These are phyloP conservation scores for Balamuthia mandrillaris DNA, from an alignment of 208 protist species.

Conservation along the genomic window DNA sequence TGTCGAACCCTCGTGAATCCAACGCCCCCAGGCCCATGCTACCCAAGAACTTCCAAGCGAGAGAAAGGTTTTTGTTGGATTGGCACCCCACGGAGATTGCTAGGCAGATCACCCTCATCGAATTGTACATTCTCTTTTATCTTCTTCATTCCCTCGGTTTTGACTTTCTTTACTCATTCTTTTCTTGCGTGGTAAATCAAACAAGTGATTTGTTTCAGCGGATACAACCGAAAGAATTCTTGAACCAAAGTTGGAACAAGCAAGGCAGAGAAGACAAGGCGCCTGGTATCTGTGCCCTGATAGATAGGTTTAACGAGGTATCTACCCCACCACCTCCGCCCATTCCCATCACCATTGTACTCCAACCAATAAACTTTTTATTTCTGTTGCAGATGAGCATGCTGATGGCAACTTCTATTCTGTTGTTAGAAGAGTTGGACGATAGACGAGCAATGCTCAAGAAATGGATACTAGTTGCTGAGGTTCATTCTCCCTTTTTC, in stretches of 20 bases:
- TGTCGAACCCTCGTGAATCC: not conserved
- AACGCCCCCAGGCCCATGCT: constrained; percentile 1
- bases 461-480: constrained; percentile 6
- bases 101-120: constrained; percentile 6
- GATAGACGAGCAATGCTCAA: not conserved
- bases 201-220: constrained; percentile 5
- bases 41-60: constrained; percentile 6
- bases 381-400: not conserved
- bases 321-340: not conserved
- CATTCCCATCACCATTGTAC: not conserved
- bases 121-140: not conserved
- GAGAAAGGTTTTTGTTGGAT: not conserved
- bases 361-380: too few species aligned
- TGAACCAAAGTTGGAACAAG: constrained; percentile 38
- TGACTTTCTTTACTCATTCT: not conserved
- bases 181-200: not conserved
- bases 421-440: not conserved
- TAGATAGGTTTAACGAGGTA: constrained; percentile 21
- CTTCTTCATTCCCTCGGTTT: too few species aligned
- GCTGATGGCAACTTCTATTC: not conserved
- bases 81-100: not conserved
- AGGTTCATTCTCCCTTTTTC: not conserved
- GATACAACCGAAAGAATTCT: constrained; percentile 14
- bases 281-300: not conserved
- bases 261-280: constrained; percentile 17